Evolutionary conservation across 306 rosid species (phyloP), one percentile per base, ranked within the genome.

Genomic region (Castanea crenata): DNA sequence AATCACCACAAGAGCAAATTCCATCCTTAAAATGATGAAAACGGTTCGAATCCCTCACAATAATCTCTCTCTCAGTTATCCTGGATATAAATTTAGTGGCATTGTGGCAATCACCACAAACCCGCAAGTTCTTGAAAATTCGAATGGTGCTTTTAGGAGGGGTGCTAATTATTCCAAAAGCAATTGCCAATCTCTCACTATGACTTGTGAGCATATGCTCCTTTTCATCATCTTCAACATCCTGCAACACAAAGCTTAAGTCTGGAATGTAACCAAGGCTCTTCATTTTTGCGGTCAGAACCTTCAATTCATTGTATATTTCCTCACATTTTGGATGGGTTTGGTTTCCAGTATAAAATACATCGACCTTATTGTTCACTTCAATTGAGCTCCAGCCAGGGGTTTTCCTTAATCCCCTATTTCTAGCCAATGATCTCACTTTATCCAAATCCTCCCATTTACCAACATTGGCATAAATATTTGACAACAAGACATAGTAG

Each of bases 361-460:
- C 86, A 46, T 88, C 88, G 34, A 88, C 87, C 75, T 86, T 86
- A 73, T 85, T 87, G 82, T 85, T 83, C 63, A 83, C 76, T 79
- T 86, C 88, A 52, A 87, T 80, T 73, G 88, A 85, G 76, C 91
- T 87, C 91, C 91, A 87, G 41, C 91, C 87, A 13, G 91, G 91
- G 59, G 82, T 85, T 76, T 87, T 85, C 76, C 49, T 80, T 73
- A 85, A 57, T 44, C 91, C 85, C 19, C 75, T 79, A 69, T 87
- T 74, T 78, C 87, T 78, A 14, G 91, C 91, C 21, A 82, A 59
- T 4, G 87, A 82, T 69, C 91, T 83, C 70, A 87, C 88, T 75
- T 77, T 79, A 27, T 85, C 78, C 11, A 83, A 88, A 32, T 87
- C 88, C 29, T 87, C 91, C 91, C 91, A 82, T 62, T 78, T 76